Conservation (phyloP, 2,329 filamentous ascomycete species). For the Fusarium napiforme region DNA sequence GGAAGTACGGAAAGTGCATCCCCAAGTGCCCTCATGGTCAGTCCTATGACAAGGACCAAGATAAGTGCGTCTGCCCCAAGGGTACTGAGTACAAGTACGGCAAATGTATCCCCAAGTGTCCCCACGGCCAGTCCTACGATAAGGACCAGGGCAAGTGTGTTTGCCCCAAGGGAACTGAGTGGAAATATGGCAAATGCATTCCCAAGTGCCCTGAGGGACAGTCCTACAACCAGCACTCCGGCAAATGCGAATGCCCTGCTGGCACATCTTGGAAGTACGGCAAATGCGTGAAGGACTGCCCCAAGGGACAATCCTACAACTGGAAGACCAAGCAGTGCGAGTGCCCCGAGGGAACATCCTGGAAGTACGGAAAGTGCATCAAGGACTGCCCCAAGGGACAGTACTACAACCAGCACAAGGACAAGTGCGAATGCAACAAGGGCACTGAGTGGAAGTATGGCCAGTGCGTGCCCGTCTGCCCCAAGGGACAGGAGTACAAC, state of each 20-base stretch:
- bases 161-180: slow-evolving; percentile 12
- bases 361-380: slow-evolving; percentile 15
- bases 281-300: slow-evolving; percentile 19
- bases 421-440: slow-evolving; percentile 18
- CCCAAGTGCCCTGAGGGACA: slow-evolving; percentile 3
- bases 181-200: not conserved
- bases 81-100: slow-evolving; percentile 5
- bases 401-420: not conserved
- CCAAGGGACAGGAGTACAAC: slow-evolving; percentile 21
- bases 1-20: slow-evolving; percentile 22
- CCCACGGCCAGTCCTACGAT: not conserved
- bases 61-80: slow-evolving; percentile 15
- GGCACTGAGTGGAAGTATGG: slow-evolving; percentile 12
- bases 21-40: slow-evolving; percentile 9
- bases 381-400: slow-evolving; percentile 19
- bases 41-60: not conserved
- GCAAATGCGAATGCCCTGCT: slow-evolving; percentile 8
- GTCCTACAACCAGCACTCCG: not conserved
- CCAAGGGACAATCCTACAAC: slow-evolving; percentile 13
- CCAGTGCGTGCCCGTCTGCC: slow-evolving; percentile 14
- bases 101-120: slow-evolving; percentile 21
- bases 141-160: not conserved
- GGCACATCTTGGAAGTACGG: slow-evolving; percentile 11
- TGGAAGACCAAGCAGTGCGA: not conserved
- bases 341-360: not conserved